These are phyloP conservation scores for Buxus sempervirens DNA, from an alignment of 164 flowering plant genomes.

Conservation along the genomic window DNA sequence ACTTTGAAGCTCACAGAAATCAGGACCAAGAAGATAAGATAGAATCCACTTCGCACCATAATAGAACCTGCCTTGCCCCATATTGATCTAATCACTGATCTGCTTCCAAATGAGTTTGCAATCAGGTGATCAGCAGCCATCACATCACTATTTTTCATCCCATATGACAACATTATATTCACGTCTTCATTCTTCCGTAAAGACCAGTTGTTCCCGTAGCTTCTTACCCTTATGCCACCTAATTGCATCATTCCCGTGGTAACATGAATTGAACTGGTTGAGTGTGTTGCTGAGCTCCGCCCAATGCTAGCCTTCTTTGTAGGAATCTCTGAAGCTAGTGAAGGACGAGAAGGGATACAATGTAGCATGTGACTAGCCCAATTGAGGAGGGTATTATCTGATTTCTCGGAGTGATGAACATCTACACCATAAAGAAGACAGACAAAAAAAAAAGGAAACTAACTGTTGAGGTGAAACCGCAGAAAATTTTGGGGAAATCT, in stretches of 20 bases:
- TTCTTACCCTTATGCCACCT: slow-evolving; percentile 24
- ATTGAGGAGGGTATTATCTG: slow-evolving; percentile 29
- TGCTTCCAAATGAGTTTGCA: not conserved
- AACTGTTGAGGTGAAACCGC: too few species aligned
- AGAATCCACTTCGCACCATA: slow-evolving; percentile 28
- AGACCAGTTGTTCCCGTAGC: slow-evolving; percentile 31
- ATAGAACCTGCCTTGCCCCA: slow-evolving; percentile 32
- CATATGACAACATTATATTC: slow-evolving; percentile 33
- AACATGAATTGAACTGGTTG: slow-evolving; percentile 51
- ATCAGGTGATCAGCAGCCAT: slow-evolving; percentile 12
- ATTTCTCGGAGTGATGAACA: slow-evolving; percentile 13
- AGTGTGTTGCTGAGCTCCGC: slow-evolving; percentile 30
- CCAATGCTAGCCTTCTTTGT: slow-evolving; percentile 36
- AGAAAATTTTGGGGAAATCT: not conserved
- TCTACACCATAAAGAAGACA: slow-evolving; percentile 34
- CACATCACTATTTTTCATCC: slow-evolving; percentile 19
- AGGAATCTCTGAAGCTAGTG: slow-evolving; percentile 59
- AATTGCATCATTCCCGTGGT: slow-evolving; percentile 60
- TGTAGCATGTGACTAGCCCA: slow-evolving; percentile 46
- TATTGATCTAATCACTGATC: slow-evolving; percentile 15
- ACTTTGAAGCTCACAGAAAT: slow-evolving; percentile 45
- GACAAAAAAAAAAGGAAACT: slow-evolving; percentile 1
- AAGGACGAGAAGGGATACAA: slow-evolving; percentile 55
- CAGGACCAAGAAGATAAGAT: slow-evolving; percentile 40
- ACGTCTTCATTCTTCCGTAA: slow-evolving; percentile 33